A percentile compares a stretch with the other conserved stretches of the same genome.
Evolutionary conservation across 2,329 filamentous ascomycete genomes (phyloP).

Genomic region (Dendrostoma leiphaemia): DNA sequence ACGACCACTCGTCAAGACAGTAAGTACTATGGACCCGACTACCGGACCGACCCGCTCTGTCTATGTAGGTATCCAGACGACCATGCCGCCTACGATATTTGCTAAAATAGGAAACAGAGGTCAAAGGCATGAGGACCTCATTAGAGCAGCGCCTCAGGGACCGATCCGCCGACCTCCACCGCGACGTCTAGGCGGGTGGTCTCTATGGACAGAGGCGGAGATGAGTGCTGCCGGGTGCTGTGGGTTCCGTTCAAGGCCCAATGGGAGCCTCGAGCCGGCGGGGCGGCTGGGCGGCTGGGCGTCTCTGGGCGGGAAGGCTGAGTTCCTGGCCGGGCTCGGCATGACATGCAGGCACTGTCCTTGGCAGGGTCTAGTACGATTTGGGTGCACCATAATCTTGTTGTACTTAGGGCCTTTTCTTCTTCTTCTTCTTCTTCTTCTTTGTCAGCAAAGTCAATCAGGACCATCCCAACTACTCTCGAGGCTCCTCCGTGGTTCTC

Average conservation of each 20-base stretch:
- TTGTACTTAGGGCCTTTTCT: no score
- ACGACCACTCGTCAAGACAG: no score
- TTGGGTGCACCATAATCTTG: no score
- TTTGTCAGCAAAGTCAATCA: no score
- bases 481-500: no score
- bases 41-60: not conserved
- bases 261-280: not conserved
- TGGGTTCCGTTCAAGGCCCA: not conserved
- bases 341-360: no score
- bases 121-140: conserved; percentile 13
- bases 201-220: not conserved
- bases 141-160: conserved; percentile 12
- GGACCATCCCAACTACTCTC: no score
- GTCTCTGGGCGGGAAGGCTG: not conserved
- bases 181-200: not conserved
- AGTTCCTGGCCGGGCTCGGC: not conserved
- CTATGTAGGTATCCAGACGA: not conserved
- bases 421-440: no score
- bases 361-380: no score
- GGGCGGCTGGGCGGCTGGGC: no score
- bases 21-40: not conserved
- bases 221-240: not conserved
- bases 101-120: conserved; percentile 1
- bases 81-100: not conserved
- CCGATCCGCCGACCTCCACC: conserved; percentile 14